Conservation (phyloP, 108 stramenopile species). For the Fistulifera solaris region DNA sequence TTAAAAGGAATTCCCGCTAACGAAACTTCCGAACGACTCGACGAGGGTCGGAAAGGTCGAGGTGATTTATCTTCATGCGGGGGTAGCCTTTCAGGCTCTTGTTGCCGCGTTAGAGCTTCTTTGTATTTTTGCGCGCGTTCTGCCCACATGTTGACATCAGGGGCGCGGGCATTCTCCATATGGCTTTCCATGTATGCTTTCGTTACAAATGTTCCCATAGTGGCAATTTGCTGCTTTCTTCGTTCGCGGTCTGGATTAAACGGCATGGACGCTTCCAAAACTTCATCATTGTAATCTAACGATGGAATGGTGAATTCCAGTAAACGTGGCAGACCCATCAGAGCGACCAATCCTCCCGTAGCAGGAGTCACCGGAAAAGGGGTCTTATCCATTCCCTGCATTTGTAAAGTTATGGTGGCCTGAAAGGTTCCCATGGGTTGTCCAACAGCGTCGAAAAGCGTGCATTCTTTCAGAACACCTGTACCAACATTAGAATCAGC, state of each 20-base stretch:
- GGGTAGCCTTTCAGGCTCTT: conserved; percentile 22
- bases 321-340: conserved; percentile 54
- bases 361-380: conserved; percentile 5
- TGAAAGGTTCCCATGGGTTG: conserved; percentile 23
- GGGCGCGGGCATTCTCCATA: conserved; percentile 22
- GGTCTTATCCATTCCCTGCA: conserved; percentile 22
- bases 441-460: conserved; percentile 1
- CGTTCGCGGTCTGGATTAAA: conserved; percentile 4
- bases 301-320: conserved; percentile 13
- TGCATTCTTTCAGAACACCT: background rate
- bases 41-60: conserved; percentile 63
- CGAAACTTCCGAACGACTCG: conserved; percentile 33
- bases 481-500: no score
- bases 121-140: conserved; percentile 29
- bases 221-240: conserved; percentile 54
- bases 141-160: conserved; percentile 36
- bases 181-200: conserved; percentile 50
- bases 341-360: conserved; percentile 45
- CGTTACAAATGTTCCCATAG: conserved; percentile 70
- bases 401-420: conserved; percentile 25
- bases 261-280: background rate
- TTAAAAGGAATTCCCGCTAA: conserved; percentile 79
- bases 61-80: conserved; percentile 49
- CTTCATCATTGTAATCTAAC: conserved; percentile 9
- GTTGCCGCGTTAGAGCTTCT: conserved; percentile 22